Evolutionary conservation across 208 protist species (phyloP).

Genomic region (Trypanosoma melophagium): DNA sequence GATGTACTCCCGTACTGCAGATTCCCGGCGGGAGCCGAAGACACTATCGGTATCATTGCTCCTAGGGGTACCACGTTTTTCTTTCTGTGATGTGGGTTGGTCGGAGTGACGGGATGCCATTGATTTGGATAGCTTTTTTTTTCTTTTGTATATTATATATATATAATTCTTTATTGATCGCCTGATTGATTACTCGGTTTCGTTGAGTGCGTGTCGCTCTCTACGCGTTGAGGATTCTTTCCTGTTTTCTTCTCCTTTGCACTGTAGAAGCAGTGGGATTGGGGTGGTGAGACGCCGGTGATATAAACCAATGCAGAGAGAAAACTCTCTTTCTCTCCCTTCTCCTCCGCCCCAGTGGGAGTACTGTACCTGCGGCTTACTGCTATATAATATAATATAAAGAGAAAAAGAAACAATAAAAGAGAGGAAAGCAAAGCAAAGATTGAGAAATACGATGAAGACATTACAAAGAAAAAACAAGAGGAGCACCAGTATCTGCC

Average conservation of each 20-base stretch:
- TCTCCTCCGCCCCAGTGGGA: background rate
- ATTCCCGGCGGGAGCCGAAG: background rate
- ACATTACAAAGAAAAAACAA: background rate
- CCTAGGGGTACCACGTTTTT: background rate
- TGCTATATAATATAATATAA: background rate
- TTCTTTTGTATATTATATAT: too few relatives aligned
- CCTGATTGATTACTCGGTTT: too few relatives aligned
- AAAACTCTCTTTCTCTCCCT: background rate
- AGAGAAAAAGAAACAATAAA: background rate
- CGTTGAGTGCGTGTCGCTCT: too few relatives aligned
- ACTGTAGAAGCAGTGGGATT: too few relatives aligned
- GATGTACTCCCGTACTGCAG: constrained; percentile 14
- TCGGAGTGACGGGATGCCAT: too few relatives aligned
- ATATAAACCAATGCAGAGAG: too few relatives aligned
- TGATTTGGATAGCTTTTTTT: too few relatives aligned
- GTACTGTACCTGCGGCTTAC: background rate
- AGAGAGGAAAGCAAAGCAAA: background rate
- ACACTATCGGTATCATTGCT: constrained; percentile 2
- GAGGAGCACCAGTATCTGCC: background rate
- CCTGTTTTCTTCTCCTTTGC: too few relatives aligned
- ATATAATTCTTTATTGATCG: too few relatives aligned
- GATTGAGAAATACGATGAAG: background rate
- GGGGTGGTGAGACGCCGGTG: too few relatives aligned
- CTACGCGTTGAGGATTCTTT: too few relatives aligned
- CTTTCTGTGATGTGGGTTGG: too few relatives aligned